Percentiles rank a stretch among this genome's conserved stretches.
Evolutionary conservation across 2,329 filamentous ascomycete genomes (phyloP).

Genomic region (Scleromitrula shiraiana): DNA sequence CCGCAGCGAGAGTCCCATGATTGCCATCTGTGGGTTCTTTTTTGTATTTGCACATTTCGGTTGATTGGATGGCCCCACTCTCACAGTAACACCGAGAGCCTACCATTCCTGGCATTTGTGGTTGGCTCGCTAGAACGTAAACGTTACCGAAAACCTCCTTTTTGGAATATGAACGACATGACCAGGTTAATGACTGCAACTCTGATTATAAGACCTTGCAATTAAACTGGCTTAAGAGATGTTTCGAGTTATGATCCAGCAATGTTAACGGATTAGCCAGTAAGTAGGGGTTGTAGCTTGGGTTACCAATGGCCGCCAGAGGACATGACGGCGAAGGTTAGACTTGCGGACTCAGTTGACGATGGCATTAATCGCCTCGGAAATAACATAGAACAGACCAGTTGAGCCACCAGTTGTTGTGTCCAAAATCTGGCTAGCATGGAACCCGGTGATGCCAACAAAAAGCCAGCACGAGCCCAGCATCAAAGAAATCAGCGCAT

Average conservation of each 20-base stretch:
- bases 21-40: background rate
- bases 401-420: background rate
- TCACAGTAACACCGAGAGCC: background rate
- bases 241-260: background rate
- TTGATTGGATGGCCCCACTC: background rate
- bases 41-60: background rate
- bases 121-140: background rate
- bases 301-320: background rate
- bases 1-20: background rate
- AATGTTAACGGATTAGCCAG: no score
- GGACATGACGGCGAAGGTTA: no score
- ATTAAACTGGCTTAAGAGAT: no score
- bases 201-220: background rate
- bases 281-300: no score
- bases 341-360: background rate
- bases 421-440: background rate
- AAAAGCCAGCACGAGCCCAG: no score
- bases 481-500: no score
- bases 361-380: background rate
- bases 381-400: background rate
- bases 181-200: background rate
- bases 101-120: background rate
- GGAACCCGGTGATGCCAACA: background rate
- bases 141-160: background rate
- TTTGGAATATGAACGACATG: background rate